Base-by-base conservation (phyloP, 495 filamentous ascomycete genomes). In the Penicillium chermesinum region DNA sequence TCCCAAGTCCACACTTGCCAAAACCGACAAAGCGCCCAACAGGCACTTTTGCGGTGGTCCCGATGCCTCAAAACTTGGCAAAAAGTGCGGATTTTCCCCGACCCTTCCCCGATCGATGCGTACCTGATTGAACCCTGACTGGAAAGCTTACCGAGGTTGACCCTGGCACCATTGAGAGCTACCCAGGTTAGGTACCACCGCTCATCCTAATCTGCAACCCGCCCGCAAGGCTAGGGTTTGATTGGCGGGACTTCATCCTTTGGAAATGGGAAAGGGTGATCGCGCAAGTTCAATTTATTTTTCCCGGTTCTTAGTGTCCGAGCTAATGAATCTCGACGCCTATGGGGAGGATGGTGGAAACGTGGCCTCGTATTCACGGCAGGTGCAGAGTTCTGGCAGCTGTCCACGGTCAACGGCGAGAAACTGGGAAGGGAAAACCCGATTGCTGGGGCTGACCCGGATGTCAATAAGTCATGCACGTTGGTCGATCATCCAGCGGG, bases 351-450 rank as follows among this genome's bases (percentile, higher is more conserved):
- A n/a, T n/a, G n/a, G n/a, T n/a, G n/a, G n/a, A 30, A 4, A 30
- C 25, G 25, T 22, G 20, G 17, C 39, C 38, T 30, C 39, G 39
- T 41, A n/a, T 41, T 27, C 7, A 3, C 9, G 38, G 38, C 38
- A 21, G 3, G 21, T 40, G 38, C 38, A 20, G 38, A 13, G 38
- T 19, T 20, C 20, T 52, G 44, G 30, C 50, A 48, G 50, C 34
- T 48, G 44, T 53, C 37, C 37, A 22, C 13, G 14, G 44, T 6
- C 37, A 43, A 22, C 13, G 14, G 44, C 6, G 14, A 7, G 16
- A 47, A 53, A 48, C 30, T 16, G 32, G 30, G 30, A 38, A 37
- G 44, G 32, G 45, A 48, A 44, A 43, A 44, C 44, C 21, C 34
- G 50, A 48, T 44, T 18, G 19, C 38, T 45, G 45, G 18, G 8